These are phyloP conservation scores for Thalassiosira livingstoniorum DNA, from an alignment of 352 stramenopile genomes.

Conservation along the genomic window DNA sequence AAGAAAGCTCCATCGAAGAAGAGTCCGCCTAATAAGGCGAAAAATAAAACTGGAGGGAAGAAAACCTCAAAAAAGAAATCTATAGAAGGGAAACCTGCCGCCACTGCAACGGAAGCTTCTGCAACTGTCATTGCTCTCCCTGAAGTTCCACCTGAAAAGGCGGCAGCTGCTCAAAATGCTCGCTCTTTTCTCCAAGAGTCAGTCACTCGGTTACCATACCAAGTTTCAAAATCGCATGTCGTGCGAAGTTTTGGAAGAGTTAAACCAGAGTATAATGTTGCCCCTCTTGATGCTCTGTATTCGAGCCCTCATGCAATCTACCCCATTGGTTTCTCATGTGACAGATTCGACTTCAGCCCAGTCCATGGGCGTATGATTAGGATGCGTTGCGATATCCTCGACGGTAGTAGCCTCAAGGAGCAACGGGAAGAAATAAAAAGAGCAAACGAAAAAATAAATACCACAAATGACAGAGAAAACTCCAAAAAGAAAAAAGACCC, in stretches of 20 bases:
- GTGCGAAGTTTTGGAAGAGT: conserved; percentile 80
- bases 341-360: conserved; percentile 83
- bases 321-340: conserved; percentile 85
- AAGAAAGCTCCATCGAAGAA: conserved; percentile 9
- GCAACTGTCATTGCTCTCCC: background rate
- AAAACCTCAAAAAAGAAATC: conserved; percentile 26
- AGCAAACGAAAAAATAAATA: background rate
- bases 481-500: conserved; percentile 19
- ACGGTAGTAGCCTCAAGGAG: conserved; percentile 64
- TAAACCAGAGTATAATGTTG: conserved; percentile 47
- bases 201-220: conserved; percentile 65
- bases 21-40: background rate
- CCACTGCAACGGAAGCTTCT: background rate
- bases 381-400: conserved; percentile 83
- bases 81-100: background rate
- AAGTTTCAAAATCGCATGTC: conserved; percentile 54
- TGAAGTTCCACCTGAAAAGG: conserved; percentile 54
- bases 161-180: conserved; percentile 65
- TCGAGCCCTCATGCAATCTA: conserved; percentile 72
- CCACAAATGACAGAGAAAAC: conserved; percentile 13
- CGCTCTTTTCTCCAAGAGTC: conserved; percentile 56
- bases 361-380: conserved; percentile 82
- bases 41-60: background rate
- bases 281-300: conserved; percentile 57
- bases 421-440: conserved; percentile 36